Base-by-base conservation (phyloP, 768 basidiomycete species). In the Sarcomyxa edulis region DNA sequence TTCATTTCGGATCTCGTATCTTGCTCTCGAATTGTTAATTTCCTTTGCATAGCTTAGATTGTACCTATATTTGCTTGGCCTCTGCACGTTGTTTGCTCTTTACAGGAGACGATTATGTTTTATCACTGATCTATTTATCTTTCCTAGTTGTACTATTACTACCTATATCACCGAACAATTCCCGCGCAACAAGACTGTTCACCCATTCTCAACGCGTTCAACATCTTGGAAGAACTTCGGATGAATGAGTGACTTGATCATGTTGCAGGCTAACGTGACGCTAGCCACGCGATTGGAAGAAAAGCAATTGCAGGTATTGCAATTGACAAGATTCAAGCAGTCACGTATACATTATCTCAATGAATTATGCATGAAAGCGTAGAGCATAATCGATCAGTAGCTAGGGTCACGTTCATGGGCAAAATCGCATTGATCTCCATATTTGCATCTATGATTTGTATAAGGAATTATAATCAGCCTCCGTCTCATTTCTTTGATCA, bases 381-480 rank as follows among this genome's bases (percentile, higher is more conserved):
- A n/a, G n/a, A n/a, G n/a, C n/a, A n/a, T n/a, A n/a, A n/a, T n/a
- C n/a, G n/a, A n/a, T 54, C 47, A 54, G 41, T 45, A 47, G 15
- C 42, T 46, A 37, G 59, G 61, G 45, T 56, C 53, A 44, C 47
- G 51, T 47, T 77, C 87, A 56, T 91, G 87, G 51, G 78, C 72
- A 62, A 83, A 90, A 64, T 87, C 85, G 68, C 87, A 91, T 60
- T 81, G 81, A 67, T 91, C 87, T 43, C 87, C 87, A 54, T 80
- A 89, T 72, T 76, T 80, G 76, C 87, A 90, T 77, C 87, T 90
- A 75, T 70, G 64, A 68, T 68, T 60, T n/a, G n/a, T n/a, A n/a
- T n/a, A 64, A 64, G 62, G 64, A 69, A 54, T 60, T 44, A 49
- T 55, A 49, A 65, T 67, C 59, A 71, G 65, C 54, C 53, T 55